Percentiles rank a stretch among this genome's conserved stretches.
phyloP scores from a whole-genome alignment of 192 early-diverging fungal species.

The Mortierella claussenii region DNA sequence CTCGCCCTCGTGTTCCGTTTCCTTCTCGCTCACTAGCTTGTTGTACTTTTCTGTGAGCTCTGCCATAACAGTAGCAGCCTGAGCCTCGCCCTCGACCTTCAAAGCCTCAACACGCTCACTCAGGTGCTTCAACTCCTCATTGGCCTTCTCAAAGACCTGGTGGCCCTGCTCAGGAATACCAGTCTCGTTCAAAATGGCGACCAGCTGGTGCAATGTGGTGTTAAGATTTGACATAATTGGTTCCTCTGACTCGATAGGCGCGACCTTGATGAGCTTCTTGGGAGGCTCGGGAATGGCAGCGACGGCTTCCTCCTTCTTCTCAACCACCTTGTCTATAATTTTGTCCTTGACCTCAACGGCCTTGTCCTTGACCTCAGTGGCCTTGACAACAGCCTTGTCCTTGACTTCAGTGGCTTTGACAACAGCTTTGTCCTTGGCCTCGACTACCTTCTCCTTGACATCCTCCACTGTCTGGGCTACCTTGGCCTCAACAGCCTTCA shows the following conservation, averaged over 20 bases:
- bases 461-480: conserved; percentile 25
- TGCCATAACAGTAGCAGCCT: conserved; percentile 42
- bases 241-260: conserved; percentile 48
- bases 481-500: conserved; percentile 13
- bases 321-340: conserved; percentile 9
- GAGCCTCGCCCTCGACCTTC: conserved; percentile 52
- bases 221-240: conserved; percentile 49
- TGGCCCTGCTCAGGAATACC: conserved; percentile 60
- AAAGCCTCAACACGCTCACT: conserved; percentile 61
- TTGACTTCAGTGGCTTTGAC: conserved; percentile 19
- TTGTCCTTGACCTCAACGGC: conserved; percentile 22
- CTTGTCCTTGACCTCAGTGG: conserved; percentile 29
- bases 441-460: conserved; percentile 22
- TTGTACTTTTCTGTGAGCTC: conserved; percentile 59
- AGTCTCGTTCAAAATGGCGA: conserved; percentile 46
- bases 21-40: conserved; percentile 56
- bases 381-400: conserved; percentile 22
- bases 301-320: conserved; percentile 35
- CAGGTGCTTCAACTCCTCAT: conserved; percentile 60
- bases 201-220: conserved; percentile 39
- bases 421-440: conserved; percentile 23
- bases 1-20: conserved; percentile 61
- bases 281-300: conserved; percentile 15
- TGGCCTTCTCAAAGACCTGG: conserved; percentile 69
- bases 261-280: conserved; percentile 47